phyloP scores from a whole-genome alignment of 208 protist genomes.

The Entamoeba nuttalli region DNA sequence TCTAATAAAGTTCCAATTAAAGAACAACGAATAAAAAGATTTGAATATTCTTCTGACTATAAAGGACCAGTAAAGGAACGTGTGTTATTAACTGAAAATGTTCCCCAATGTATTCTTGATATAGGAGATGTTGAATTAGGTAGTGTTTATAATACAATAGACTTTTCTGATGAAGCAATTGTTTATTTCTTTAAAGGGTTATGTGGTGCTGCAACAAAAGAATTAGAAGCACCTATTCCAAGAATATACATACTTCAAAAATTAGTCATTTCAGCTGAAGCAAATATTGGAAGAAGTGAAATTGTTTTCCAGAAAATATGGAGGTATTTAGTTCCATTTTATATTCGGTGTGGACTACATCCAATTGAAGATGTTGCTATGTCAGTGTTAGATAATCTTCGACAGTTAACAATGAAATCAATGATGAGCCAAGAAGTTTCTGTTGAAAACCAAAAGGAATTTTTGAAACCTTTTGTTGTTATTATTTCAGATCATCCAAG shows the following conservation, averaged over 20 bases:
- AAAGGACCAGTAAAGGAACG: not conserved
- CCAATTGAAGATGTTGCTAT: not conserved
- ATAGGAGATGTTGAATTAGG: not conserved
- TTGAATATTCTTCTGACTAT: not conserved
- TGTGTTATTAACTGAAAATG: not conserved
- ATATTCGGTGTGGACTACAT: not conserved
- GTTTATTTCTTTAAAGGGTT: not conserved
- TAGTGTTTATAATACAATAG: not conserved
- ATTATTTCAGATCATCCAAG: not conserved
- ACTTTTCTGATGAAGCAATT: not conserved
- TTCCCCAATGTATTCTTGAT: not conserved
- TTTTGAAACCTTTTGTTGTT: not conserved
- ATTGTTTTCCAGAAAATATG: not conserved
- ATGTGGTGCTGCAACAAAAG: not conserved
- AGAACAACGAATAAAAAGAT: not conserved
- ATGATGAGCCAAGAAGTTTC: not conserved
- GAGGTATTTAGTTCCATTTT: not conserved
- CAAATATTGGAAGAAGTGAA: not conserved
- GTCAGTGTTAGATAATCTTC: not conserved
- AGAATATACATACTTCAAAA: not conserved
- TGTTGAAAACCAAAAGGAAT: not conserved
- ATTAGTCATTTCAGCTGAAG: not conserved
- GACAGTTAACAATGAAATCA: not conserved
- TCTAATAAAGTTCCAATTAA: not conserved
- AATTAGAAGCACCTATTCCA: not conserved